phyloP scores from a whole-genome alignment of 345 rosid species.

The Linum usitatissimum region DNA sequence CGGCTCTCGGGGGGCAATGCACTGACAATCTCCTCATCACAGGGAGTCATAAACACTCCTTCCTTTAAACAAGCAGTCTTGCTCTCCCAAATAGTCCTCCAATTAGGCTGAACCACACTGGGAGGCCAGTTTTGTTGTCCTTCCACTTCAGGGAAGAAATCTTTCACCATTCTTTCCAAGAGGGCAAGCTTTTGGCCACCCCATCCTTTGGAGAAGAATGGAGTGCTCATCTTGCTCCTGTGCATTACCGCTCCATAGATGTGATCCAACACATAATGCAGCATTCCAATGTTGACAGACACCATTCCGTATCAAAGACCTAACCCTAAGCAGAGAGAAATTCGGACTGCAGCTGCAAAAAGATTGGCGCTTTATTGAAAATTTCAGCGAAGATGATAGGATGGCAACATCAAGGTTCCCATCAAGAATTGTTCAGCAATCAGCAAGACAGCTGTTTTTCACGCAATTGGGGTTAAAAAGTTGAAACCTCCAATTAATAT shows the following conservation, averaged over 20 bases:
- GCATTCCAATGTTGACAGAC: constrained; percentile 69
- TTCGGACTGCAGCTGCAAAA: no score
- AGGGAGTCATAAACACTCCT: constrained; percentile 78
- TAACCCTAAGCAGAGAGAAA: no score
- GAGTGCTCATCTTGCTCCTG: constrained; percentile 64
- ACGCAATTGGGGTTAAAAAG: no score
- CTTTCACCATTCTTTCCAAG: constrained; percentile 61
- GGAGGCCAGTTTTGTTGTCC: constrained; percentile 91
- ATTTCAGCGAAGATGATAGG: no score
- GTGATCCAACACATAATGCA: constrained; percentile 83
- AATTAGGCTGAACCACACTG: constrained; percentile 48
- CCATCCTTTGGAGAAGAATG: constrained; percentile 92
- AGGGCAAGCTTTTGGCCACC: constrained; percentile 83
- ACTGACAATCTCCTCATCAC: constrained; percentile 59
- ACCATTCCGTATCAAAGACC: constrained; percentile 35
- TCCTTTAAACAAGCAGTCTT: constrained; percentile 61
- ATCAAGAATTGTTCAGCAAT: no score
- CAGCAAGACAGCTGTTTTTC: no score
- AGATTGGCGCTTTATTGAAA: no score
- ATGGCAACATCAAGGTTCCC: no score
- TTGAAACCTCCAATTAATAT: no score
- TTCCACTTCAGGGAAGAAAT: constrained; percentile 58
- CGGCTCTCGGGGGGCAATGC: constrained; percentile 90
- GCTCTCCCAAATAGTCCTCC: constrained; percentile 93
- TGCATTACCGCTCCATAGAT: constrained; percentile 90